Conservation (phyloP, 2,329 filamentous ascomycete species). For the Diaporthe citri region DNA sequence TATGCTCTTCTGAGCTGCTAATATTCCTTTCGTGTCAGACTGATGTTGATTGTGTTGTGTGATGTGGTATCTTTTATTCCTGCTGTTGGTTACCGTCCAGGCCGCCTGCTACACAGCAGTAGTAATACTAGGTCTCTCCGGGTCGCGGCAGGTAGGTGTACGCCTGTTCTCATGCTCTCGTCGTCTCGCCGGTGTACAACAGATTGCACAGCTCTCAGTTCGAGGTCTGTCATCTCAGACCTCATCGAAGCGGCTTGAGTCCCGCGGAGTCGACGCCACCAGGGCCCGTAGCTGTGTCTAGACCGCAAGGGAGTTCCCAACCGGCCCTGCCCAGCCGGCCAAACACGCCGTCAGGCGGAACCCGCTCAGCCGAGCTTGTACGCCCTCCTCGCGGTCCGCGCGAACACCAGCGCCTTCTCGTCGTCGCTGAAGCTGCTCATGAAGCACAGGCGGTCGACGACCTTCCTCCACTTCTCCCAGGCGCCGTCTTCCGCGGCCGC, state of each 20-base stretch:
- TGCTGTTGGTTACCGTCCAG: neutral
- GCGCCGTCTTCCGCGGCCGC: slow-evolving; percentile 60
- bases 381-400: slow-evolving; percentile 77
- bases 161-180: neutral
- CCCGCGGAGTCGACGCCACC: neutral
- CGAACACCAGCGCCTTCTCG: slow-evolving; percentile 78
- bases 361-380: slow-evolving; percentile 60
- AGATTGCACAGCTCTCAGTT: neutral
- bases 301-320: too few species aligned
- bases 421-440: slow-evolving; percentile 71
- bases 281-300: neutral
- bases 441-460: slow-evolving; percentile 77
- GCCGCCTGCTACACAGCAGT: neutral
- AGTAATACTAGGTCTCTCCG: neutral
- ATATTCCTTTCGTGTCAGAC: neutral
- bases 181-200: too few species aligned
- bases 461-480: slow-evolving; percentile 81
- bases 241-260: neutral
- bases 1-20: slow-evolving; percentile 21
- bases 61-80: neutral
- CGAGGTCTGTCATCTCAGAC: neutral
- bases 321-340: neutral
- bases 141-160: neutral
- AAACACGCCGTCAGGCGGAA: neutral
- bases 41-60: neutral